A percentile compares a stretch with the other conserved stretches of the same genome.
Conservation (phyloP, 768 basidiomycete genomes). For the Pisolithus microcarpus region DNA sequence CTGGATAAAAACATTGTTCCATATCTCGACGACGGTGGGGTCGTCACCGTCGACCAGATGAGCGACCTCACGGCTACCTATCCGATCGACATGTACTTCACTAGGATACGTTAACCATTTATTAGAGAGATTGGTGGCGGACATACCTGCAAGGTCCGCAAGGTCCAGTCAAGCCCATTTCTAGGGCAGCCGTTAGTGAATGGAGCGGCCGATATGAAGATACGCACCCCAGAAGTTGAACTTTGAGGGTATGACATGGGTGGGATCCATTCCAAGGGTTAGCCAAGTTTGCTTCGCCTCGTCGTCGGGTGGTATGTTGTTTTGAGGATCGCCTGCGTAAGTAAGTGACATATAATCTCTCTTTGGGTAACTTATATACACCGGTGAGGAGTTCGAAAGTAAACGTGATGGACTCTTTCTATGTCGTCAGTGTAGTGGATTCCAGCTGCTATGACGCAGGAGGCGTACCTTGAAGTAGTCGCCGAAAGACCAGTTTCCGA, state of each 20-base stretch:
- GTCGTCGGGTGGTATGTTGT: conserved; percentile 77
- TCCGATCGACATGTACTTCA: conserved; percentile 95
- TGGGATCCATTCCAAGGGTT: conserved; percentile 79
- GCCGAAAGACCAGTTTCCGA: conserved; percentile 99
- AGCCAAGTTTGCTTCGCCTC: conserved; percentile 88
- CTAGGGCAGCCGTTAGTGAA: conserved; percentile 35
- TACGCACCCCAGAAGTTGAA: conserved; percentile 97
- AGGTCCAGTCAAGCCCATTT: conserved; percentile 98
- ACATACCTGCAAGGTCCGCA: conserved; percentile 90
- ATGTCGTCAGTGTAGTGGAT: conserved; percentile 7
- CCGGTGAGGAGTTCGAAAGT: conserved; percentile 94
- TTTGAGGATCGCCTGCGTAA: conserved; percentile 91
- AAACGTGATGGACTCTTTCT: conserved; percentile 90
- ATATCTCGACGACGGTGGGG: conserved; percentile 94
- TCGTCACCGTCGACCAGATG: conserved; percentile 94
- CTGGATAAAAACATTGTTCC: conserved; percentile 99
- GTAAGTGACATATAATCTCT: conserved; percentile 94
- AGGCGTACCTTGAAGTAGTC: conserved; percentile 92
- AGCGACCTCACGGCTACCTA: conserved; percentile 94
- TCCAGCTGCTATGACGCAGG: background rate
- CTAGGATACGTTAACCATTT: conserved; percentile 31
- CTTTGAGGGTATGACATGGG: conserved; percentile 89
- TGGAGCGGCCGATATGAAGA: conserved; percentile 1
- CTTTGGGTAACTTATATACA: conserved; percentile 81
- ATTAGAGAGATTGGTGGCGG: background rate